These are phyloP conservation scores for Colletotrichum tabaci DNA, from an alignment of 2,329 filamentous ascomycete species.

Conservation along the genomic window DNA sequence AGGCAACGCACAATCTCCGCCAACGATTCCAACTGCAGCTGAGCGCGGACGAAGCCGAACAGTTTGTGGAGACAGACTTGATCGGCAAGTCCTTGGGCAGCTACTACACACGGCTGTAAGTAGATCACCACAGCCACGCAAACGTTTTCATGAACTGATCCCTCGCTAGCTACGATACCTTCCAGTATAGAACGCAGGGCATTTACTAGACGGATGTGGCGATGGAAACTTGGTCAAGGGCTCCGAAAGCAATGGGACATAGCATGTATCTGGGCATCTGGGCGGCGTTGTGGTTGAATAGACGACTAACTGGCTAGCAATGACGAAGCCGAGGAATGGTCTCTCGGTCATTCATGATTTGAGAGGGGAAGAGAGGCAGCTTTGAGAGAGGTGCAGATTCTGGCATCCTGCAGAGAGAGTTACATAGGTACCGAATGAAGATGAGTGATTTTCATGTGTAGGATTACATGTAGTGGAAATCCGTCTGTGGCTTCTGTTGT, in stretches of 20 bases:
- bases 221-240: slow-evolving; percentile 18
- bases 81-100: slow-evolving; percentile 87
- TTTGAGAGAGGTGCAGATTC: slow-evolving; percentile 6
- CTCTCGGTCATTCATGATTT: slow-evolving; percentile 30
- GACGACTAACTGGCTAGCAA: slow-evolving; percentile 39
- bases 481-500: not conserved
- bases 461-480: not conserved
- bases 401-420: slow-evolving; percentile 23
- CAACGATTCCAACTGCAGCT: slow-evolving; percentile 87
- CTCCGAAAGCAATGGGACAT: slow-evolving; percentile 35
- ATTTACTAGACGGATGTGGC: slow-evolving; percentile 75
- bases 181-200: slow-evolving; percentile 89
- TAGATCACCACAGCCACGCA: slow-evolving; percentile 26
- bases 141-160: slow-evolving; percentile 11
- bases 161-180: slow-evolving; percentile 79
- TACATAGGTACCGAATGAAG: slow-evolving; percentile 32
- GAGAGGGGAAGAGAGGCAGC: slow-evolving; percentile 16
- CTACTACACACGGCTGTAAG: slow-evolving; percentile 89
- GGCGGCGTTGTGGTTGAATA: slow-evolving; percentile 43
- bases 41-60: slow-evolving; percentile 85
- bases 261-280: slow-evolving; percentile 41
- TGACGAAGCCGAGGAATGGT: slow-evolving; percentile 39
- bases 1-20: slow-evolving; percentile 78
- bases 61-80: slow-evolving; percentile 84
- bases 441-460: slow-evolving; percentile 39